phyloP scores from a whole-genome alignment of 441 rosid genomes.

The Manihot esculenta region DNA sequence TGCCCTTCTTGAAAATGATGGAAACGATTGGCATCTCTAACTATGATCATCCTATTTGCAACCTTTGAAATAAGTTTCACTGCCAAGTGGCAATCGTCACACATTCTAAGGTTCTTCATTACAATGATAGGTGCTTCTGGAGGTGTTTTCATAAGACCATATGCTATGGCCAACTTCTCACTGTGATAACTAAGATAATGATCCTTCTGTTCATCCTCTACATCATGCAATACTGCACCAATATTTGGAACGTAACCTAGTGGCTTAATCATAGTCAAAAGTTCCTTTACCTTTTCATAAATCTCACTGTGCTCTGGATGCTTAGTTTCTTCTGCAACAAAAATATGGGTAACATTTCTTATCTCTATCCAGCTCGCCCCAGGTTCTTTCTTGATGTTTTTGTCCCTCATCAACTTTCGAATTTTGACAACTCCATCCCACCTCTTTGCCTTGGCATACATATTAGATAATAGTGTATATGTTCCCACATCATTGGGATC shows the following conservation, averaged over 20 bases:
- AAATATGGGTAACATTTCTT: constrained; percentile 49
- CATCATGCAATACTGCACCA: constrained; percentile 59
- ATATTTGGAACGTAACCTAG: constrained; percentile 69
- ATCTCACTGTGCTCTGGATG: constrained; percentile 61
- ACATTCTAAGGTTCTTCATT: constrained; percentile 76
- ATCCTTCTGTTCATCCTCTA: constrained; percentile 86
- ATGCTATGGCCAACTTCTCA: constrained; percentile 84
- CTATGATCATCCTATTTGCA: constrained; percentile 51
- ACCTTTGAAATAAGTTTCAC: constrained; percentile 65
- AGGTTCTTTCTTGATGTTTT: constrained; percentile 77
- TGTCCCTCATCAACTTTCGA: constrained; percentile 62
- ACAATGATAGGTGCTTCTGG: constrained; percentile 54
- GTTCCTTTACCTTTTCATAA: constrained; percentile 52
- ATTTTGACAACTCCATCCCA: constrained; percentile 71
- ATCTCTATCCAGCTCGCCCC: constrained; percentile 89
- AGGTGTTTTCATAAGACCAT: constrained; percentile 65
- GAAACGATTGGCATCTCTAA: constrained; percentile 78
- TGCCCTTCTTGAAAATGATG: constrained; percentile 66
- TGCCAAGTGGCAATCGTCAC: constrained; percentile 90
- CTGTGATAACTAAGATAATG: constrained; percentile 67
- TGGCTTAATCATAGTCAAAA: constrained; percentile 56
- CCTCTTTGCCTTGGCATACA: constrained; percentile 62
- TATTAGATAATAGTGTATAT: constrained; percentile 54
- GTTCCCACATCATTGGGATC: constrained; percentile 65
- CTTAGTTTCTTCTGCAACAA: constrained; percentile 56